phyloP scores from a whole-genome alignment of 2,329 filamentous ascomycete species.

The Alternaria gaisen region DNA sequence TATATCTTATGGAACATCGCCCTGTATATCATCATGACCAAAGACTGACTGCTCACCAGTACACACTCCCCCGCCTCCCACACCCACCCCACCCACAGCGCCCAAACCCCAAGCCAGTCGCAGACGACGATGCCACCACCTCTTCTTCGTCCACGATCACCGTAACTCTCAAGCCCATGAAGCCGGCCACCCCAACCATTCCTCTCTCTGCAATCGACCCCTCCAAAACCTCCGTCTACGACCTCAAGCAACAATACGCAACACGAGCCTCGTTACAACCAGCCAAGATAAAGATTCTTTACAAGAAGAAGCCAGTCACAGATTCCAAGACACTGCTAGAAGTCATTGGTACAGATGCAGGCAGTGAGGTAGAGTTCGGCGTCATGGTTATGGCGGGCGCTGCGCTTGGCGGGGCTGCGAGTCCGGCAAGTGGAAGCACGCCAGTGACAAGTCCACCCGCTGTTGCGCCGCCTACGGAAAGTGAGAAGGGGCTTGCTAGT shows the following conservation, averaged over 20 bases:
- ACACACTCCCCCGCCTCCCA: constrained; percentile 75
- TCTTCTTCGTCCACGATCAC: constrained; percentile 56
- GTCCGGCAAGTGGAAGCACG: constrained; percentile 49
- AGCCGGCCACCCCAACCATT: constrained; percentile 68
- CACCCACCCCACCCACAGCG: constrained; percentile 62
- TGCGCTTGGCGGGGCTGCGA: constrained; percentile 49
- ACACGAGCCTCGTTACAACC: constrained; percentile 64
- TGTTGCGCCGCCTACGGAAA: constrained; percentile 63
- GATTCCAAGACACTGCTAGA: constrained; percentile 83
- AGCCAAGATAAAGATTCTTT: constrained; percentile 84
- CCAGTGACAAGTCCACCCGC: constrained; percentile 58
- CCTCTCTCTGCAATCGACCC: constrained; percentile 68
- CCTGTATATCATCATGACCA: no score
- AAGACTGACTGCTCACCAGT: constrained; percentile 57
- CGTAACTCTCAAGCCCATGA: constrained; percentile 76
- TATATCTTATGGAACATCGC: not conserved
- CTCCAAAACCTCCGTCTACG: constrained; percentile 76
- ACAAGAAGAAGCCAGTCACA: constrained; percentile 83
- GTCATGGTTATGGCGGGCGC: constrained; percentile 83
- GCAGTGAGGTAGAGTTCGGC: constrained; percentile 72
- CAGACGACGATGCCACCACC: constrained; percentile 45
- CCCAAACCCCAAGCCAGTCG: constrained; percentile 55
- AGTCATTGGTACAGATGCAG: constrained; percentile 66
- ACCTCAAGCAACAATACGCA: constrained; percentile 77
- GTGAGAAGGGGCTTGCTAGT: constrained; percentile 52